Evolutionary conservation across 169 alveolate genomes (phyloP), one percentile per base, ranked within the genome.

Genomic region (Plasmodium malariae): DNA sequence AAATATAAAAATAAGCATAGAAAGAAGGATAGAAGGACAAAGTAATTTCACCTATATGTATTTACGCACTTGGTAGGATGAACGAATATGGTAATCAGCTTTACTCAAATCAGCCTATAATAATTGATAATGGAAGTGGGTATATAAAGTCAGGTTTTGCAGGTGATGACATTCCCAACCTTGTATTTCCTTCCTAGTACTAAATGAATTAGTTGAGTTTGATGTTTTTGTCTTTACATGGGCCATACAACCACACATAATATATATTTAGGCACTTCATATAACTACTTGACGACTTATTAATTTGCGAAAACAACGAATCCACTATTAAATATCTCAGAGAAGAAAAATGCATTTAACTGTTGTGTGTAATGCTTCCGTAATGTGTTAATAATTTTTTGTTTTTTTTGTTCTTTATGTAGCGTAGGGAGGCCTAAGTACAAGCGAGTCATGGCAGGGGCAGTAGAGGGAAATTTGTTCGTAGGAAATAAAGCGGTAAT

Each of bases 141-240:
- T 88, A 89, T 43, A 90, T 95, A 93, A 95, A 95, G 69, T 91
- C 96, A 17, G 97, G 97, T 5, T 89, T 94, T 28, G 95, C 95
- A 0, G 95, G 92, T 62, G 97, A 94, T 26, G 95, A 95, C 37
- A 60, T 45, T 2, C 97, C 97, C 19, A 88, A 78, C 28, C 87
- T 92, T 48, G 93, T 92, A 24, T 95, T 94, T 45, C 87, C 97
- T 68, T 36, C 92, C 88, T 83, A 85, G 95, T 92, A 92, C 62
- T 28, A 28, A 24, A 9, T 21, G n/a, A n/a, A n/a, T n/a, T n/a
- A n/a, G n/a, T n/a, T n/a, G n/a, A n/a, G n/a, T n/a, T n/a, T n/a
- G n/a, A n/a, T n/a, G n/a, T n/a, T n/a, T n/a, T n/a, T n/a, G n/a
- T n/a, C n/a, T n/a, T n/a, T n/a, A n/a, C n/a, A n/a, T n/a, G n/a